Base-by-base conservation (phyloP, 768 basidiomycete genomes). In the Cyclocybe aegerita region DNA sequence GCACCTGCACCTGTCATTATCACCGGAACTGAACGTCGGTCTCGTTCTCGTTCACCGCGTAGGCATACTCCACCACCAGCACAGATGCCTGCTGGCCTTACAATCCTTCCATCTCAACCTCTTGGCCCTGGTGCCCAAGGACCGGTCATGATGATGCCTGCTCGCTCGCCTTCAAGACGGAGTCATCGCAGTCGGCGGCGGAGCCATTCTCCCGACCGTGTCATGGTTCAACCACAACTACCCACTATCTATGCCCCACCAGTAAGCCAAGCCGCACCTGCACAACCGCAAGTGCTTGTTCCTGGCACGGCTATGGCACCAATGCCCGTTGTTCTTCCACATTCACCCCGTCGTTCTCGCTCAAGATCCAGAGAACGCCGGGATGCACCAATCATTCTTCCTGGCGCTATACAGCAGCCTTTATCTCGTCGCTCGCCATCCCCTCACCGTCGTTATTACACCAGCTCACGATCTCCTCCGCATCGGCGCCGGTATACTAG, bases 1-100 rank as follows among this genome's bases (percentile, higher is more conserved):
- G 45, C 45, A n/a, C 49, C 60, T 33, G 53, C 56, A 35, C 60
- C 60, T 7, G 39, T 65, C 2, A 57, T 65, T 43, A 62, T 60
- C 32, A 39, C 49, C 33, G 60, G 38, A 37, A 46, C 59, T 45
- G 52, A 39, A 48, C 57, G 60, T 29, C 59, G 60, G 36, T 64
- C 62, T 45, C 57, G 52, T 31, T 63, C 67, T 4, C 58, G 56
- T 12, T 61, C 58, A 48, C 52, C 59, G 4, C 45, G 53, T 6
- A 55, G 44, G 16, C 56, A 49, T 31, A 39, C 46, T 12, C 50
- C 52, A 3, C 46, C 51, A 39, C 52, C 43, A 35, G 31, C 50
- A 4, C 59, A 53, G 37, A 36, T 43, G 16, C 51, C 52, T n/a
- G 29, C 47, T 44, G 54, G 52, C 9, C 46, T 57, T 9, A 57